Evolutionary conservation across 371 early-diverging fungal genomes (phyloP).

Genomic region (Thermomucor indicae-seudaticae): DNA sequence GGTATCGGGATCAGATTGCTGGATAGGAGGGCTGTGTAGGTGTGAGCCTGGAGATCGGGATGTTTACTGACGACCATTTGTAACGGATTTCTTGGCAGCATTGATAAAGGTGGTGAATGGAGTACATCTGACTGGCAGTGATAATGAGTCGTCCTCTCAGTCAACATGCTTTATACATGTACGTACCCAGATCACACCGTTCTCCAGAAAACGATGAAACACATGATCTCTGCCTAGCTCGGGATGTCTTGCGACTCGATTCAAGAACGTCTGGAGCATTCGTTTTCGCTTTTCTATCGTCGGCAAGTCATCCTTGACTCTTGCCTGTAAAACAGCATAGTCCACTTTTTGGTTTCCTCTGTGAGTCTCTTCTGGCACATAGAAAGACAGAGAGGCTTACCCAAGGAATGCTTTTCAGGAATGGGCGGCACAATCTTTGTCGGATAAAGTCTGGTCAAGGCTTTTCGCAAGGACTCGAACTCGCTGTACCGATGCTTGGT

Average conservation of each 20-base stretch:
- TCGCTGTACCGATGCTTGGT: slow-evolving; percentile 77
- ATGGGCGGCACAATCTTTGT: slow-evolving; percentile 91
- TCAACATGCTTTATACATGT: background rate
- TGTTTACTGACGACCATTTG: slow-evolving; percentile 35
- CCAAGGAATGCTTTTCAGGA: slow-evolving; percentile 93
- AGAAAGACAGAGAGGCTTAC: slow-evolving; percentile 45
- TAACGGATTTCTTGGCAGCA: slow-evolving; percentile 58
- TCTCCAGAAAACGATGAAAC: slow-evolving; percentile 83
- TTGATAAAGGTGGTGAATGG: slow-evolving; percentile 44
- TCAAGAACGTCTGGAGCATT: slow-evolving; percentile 91
- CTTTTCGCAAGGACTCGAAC: slow-evolving; percentile 86
- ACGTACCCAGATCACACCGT: slow-evolving; percentile 59
- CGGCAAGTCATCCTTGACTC: slow-evolving; percentile 86
- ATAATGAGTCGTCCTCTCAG: background rate
- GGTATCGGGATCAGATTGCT: slow-evolving; percentile 54
- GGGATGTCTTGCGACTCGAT: slow-evolving; percentile 85
- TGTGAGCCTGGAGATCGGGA: slow-evolving; percentile 16
- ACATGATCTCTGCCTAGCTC: slow-evolving; percentile 82
- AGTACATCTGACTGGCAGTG: slow-evolving; percentile 65
- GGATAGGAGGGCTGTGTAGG: slow-evolving; percentile 16
- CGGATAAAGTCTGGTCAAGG: slow-evolving; percentile 78
- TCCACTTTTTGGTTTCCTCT: slow-evolving; percentile 56
- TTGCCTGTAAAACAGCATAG: slow-evolving; percentile 79
- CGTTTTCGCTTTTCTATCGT: slow-evolving; percentile 90
- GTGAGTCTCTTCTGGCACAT: too few species aligned